Evolutionary conservation across 2,329 filamentous ascomycete genomes (phyloP).

Genomic region (Fusarium lyarnte): DNA sequence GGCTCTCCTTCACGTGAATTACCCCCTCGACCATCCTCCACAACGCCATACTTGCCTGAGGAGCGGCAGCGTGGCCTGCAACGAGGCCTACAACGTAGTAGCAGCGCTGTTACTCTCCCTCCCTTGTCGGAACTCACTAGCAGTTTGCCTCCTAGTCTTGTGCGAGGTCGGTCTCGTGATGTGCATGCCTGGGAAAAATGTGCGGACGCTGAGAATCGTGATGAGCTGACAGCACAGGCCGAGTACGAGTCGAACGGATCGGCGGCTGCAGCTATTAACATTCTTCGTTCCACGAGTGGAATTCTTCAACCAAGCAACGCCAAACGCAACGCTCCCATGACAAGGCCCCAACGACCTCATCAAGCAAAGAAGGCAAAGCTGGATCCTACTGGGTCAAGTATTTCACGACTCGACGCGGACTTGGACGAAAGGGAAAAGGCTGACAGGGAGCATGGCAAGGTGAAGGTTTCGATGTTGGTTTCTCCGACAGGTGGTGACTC

Average conservation of each 20-base stretch:
- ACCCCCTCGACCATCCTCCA: slow-evolving; percentile 58
- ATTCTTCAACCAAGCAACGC: slow-evolving; percentile 64
- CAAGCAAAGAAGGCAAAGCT: slow-evolving; percentile 70
- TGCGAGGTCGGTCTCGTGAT: slow-evolving; percentile 82
- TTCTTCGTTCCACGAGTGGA: slow-evolving; percentile 75
- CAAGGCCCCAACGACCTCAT: slow-evolving; percentile 45
- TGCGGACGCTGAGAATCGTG: slow-evolving; percentile 81
- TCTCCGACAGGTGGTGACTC: slow-evolving; percentile 67
- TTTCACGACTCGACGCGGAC: slow-evolving; percentile 66
- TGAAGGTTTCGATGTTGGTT: slow-evolving; percentile 53
- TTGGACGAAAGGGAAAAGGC: slow-evolving; percentile 42
- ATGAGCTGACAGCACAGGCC: slow-evolving; percentile 81
- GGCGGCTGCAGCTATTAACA: slow-evolving; percentile 81
- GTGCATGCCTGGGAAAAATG: slow-evolving; percentile 92
- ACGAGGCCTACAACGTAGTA: slow-evolving; percentile 74
- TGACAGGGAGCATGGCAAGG: slow-evolving; percentile 44
- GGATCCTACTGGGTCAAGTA: slow-evolving; percentile 67
- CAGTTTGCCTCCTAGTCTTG: slow-evolving; percentile 64
- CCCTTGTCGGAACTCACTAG: slow-evolving; percentile 64
- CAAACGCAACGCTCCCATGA: slow-evolving; percentile 69
- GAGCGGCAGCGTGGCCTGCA: slow-evolving; percentile 66
- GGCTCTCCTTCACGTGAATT: slow-evolving; percentile 69
- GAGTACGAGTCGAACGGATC: slow-evolving; percentile 84
- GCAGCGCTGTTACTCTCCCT: slow-evolving; percentile 73
- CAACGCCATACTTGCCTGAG: slow-evolving; percentile 58